Evolutionary conservation across 2,329 filamentous ascomycete genomes (phyloP), one percentile per base, ranked within the genome.

Genomic region (Diaporthe vexans): DNA sequence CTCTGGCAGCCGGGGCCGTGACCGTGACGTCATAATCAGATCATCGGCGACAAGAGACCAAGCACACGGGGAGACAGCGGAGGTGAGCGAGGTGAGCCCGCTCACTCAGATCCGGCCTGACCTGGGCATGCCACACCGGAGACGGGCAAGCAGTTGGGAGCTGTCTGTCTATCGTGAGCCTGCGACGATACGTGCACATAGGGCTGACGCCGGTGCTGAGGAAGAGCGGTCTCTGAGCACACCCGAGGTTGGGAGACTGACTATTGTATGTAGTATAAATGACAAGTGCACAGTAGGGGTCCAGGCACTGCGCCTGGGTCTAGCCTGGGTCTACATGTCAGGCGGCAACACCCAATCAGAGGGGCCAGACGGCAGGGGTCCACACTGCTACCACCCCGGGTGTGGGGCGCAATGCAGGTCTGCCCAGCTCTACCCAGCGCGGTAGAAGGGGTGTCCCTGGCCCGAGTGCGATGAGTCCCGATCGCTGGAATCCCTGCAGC

Each of bases 21-120:
- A 13, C 5, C 9, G 21, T 68, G 63, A 68, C 63, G 63, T 68
- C 29, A 68, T 5, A 54, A 68, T 68, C 63, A 54, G 63, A 19
- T 68, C 63, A 68, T 68, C 48, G 2, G 29, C 24, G 29, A 48
- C 13, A 43, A 21, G 13, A 24, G 46, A 19, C 43, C 29, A 33
- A 17, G 59, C 15, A 29, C 29, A 33, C 33, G 7, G 29, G 33
- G n/a, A 13, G 46, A 24, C 43, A n/a, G 43, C 40, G 13, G 2
- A 68, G 46, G 33, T 19, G 15, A 68, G 63, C 48, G 2, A 68
- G 46, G 33, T 19, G 15, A 68, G 63, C 48, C n/a, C 48, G 33
- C 29, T 40, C 43, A 15, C 10, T 19, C n/a, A 2, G 26, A 19
- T 17, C 11, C 26, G 17, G 6, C 61, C 26, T 2, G 10, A 29